Base-by-base conservation (phyloP, 345 rosid species). In the Gossypium bickii region DNA sequence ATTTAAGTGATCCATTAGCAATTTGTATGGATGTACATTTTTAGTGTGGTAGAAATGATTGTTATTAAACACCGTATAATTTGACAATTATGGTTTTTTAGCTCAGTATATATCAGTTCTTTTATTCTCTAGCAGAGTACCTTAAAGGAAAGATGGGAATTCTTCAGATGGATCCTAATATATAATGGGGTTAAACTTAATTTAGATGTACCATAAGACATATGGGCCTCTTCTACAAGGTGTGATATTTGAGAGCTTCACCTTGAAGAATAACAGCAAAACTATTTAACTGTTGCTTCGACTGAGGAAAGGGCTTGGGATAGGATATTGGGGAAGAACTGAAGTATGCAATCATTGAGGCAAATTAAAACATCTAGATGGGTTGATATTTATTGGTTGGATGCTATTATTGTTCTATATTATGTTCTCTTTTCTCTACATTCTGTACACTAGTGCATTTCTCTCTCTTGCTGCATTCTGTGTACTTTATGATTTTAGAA, bases 401-500 rank as follows among this genome's bases (percentile, higher is more conserved):
- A 24, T 48, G 20, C 25, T 66, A 20, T 45, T 17, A 45, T 45
- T 22, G 8, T 66, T 27, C 53, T 66, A 2, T 10, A 41, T 18
- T 8, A 12, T 66, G 34, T 66, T 45, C 29, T 66, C 34, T 66
- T 67, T 41, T 48, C 57, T 67, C 57, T 20, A n/a, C 67, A 45
- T 73, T 18, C 63, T 41, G n/a, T 45, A 2, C 38, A 59, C 64
- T 11, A 48, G 44, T 25, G 67, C 34, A 60, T 68, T 73, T 49
- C n/a, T 24, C 17, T 41, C 66, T 59, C 51, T 62, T 25, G 48
- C 58, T 60, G 55, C 67, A 63, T 74, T 45, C 59, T 24, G 38
- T n/a, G 11, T 64, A n/a, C 7, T 34, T 24, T 67, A 15, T 22
- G 71, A 57, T 67, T 72, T 38, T 56, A 22, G 70, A 71, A 56